Percentiles rank a stretch among this genome's conserved stretches.
Evolutionary conservation across 2,329 filamentous ascomycete species (phyloP).

Genomic region (Nothopassalora personata): DNA sequence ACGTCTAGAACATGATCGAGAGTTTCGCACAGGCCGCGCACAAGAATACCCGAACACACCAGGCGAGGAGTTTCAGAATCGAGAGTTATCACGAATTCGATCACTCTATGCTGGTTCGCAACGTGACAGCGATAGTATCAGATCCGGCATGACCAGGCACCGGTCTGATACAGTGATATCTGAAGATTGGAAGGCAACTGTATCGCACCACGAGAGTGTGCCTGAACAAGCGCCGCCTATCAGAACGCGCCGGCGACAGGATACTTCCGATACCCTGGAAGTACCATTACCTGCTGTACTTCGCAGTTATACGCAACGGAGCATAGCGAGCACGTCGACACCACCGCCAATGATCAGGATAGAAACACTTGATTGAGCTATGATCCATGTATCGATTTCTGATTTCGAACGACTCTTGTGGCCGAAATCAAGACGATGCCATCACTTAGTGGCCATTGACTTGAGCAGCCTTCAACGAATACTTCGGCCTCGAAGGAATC

Average conservation of each 20-base stretch:
- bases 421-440: background rate
- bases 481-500: constrained; percentile 45
- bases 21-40: constrained; percentile 45
- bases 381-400: background rate
- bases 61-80: constrained; percentile 48
- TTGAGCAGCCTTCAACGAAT: constrained; percentile 12
- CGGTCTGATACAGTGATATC: background rate
- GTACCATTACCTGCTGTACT: background rate
- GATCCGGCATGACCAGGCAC: background rate
- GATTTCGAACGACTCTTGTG: background rate
- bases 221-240: background rate
- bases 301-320: background rate
- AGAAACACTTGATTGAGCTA: background rate
- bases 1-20: constrained; percentile 45
- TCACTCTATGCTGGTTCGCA: background rate
- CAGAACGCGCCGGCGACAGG: background rate
- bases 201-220: background rate
- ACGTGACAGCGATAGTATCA: background rate
- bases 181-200: background rate
- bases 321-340: background rate
- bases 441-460: background rate
- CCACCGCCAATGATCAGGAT: background rate
- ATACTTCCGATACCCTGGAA: background rate
- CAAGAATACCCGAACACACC: constrained; percentile 53
- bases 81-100: constrained; percentile 13